These are phyloP conservation scores for Metschnikowia similis DNA, from an alignment of 805 yeast genomes.

Conservation along the genomic window DNA sequence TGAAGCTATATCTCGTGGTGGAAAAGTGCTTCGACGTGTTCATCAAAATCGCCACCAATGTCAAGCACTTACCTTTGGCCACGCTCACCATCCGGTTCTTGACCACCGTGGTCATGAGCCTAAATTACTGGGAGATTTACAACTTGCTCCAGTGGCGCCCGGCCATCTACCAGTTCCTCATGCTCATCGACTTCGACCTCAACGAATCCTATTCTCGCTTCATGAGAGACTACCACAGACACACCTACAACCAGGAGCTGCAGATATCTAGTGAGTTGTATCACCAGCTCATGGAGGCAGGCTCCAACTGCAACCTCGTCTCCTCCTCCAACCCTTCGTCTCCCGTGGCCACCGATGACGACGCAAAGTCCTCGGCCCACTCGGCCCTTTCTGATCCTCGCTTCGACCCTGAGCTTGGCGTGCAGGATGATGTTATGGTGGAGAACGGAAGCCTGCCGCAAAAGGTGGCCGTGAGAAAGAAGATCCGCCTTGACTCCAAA, in stretches of 20 bases:
- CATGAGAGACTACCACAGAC: conserved; percentile 29
- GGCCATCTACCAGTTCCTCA: conserved; percentile 36
- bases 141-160: conserved; percentile 40
- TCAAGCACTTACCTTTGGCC: conserved; percentile 27
- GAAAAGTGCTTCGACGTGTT: conserved; percentile 38
- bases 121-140: conserved; percentile 44
- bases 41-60: conserved; percentile 31
- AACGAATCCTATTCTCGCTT: conserved; percentile 37
- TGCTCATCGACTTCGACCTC: conserved; percentile 36
- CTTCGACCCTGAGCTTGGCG: not conserved
- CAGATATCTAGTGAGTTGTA: conserved; percentile 3
- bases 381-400: not conserved
- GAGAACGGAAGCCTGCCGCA: not conserved
- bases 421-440: conserved; percentile 1
- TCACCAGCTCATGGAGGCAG: not conserved
- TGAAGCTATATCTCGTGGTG: conserved; percentile 30
- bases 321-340: conserved; percentile 5
- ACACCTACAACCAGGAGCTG: conserved; percentile 19
- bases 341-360: conserved; percentile 9
- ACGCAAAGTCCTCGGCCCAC: not conserved
- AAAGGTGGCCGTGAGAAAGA: conserved; percentile 8
- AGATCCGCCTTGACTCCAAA: conserved; percentile 21
- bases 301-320: conserved; percentile 1
- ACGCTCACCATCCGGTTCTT: conserved; percentile 34
- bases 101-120: conserved; percentile 32